phyloP scores from a whole-genome alignment of 352 stramenopile species.

The Globisporangium echinulatum region DNA sequence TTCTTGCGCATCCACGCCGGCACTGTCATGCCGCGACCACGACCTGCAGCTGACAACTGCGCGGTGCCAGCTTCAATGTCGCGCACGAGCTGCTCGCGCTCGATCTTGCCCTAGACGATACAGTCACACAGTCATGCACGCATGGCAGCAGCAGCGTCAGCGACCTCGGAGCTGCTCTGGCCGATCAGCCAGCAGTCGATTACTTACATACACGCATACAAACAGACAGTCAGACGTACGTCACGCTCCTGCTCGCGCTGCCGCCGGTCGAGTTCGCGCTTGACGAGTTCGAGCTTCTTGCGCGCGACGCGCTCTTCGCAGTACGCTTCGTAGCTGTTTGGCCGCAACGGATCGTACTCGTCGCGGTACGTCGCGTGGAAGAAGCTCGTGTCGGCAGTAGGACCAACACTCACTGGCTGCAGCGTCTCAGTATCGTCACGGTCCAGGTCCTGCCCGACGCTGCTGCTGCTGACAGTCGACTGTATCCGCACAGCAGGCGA shows the following conservation, averaged over 20 bases:
- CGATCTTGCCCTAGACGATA: constrained; percentile 39
- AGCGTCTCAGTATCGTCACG: no score
- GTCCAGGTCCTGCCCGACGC: constrained; percentile 5
- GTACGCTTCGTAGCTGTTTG: constrained; percentile 87
- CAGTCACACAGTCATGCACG: neutral
- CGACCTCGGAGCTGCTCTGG: no score
- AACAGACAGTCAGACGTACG: constrained; percentile 20
- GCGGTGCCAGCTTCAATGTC: constrained; percentile 63
- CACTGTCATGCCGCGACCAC: constrained; percentile 86
- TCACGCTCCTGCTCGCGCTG: constrained; percentile 69
- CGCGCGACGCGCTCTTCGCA: constrained; percentile 73
- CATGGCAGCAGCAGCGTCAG: no score
- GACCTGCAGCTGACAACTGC: constrained; percentile 42
- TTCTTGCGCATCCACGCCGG: constrained; percentile 92
- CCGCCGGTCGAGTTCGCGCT: constrained; percentile 67
- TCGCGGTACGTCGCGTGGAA: constrained; percentile 76
- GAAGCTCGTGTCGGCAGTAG: constrained; percentile 21
- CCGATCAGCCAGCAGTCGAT: neutral
- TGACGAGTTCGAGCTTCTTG: constrained; percentile 79
- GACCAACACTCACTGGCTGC: no score
- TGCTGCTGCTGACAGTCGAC: constrained; percentile 11
- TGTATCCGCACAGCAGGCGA: constrained; percentile 30
- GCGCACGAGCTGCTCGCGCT: constrained; percentile 62
- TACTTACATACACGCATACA: neutral
- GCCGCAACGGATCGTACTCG: constrained; percentile 81